Percentiles rank a stretch among this genome's conserved stretches.
phyloP scores from a whole-genome alignment of 2,329 filamentous ascomycete genomes.

The Gyromitra esculenta region DNA sequence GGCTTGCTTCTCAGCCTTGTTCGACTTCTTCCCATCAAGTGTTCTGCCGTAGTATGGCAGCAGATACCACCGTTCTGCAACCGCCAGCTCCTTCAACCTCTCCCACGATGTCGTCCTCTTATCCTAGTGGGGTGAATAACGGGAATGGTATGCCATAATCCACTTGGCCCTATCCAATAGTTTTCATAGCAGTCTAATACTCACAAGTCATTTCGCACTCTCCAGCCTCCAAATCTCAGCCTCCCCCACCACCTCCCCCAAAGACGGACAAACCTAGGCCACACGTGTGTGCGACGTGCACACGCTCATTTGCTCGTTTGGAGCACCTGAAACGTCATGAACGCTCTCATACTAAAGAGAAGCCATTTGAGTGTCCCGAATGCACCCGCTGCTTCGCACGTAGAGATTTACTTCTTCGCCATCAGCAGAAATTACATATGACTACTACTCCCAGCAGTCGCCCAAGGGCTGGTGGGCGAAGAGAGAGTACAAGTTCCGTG shows the following conservation, averaged over 20 bases:
- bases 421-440: slow-evolving; percentile 98
- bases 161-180: slow-evolving; percentile 42
- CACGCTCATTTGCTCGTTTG: slow-evolving; percentile 89
- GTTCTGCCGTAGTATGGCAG: slow-evolving; percentile 51
- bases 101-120: slow-evolving; percentile 51
- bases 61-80: slow-evolving; percentile 49
- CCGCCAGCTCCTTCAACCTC: slow-evolving; percentile 46
- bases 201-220: slow-evolving; percentile 44
- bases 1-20: slow-evolving; percentile 47
- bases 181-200: slow-evolving; percentile 40
- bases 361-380: slow-evolving; percentile 96
- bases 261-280: slow-evolving; percentile 98
- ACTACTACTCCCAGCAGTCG: slow-evolving; percentile 86
- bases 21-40: slow-evolving; percentile 34
- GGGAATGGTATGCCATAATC: slow-evolving; percentile 52
- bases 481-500: slow-evolving; percentile 84
- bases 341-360: slow-evolving; percentile 97
- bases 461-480: slow-evolving; percentile 76
- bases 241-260: slow-evolving; percentile 64
- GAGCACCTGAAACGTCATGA: slow-evolving; percentile 98
- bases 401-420: slow-evolving; percentile 86
- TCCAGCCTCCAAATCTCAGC: slow-evolving; percentile 49
- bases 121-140: slow-evolving; percentile 48
- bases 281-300: slow-evolving; percentile 90
- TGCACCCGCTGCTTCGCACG: slow-evolving; percentile 94